phyloP scores from a whole-genome alignment of 2,329 filamentous ascomycete species.

The Ophiostoma tasmaniense region DNA sequence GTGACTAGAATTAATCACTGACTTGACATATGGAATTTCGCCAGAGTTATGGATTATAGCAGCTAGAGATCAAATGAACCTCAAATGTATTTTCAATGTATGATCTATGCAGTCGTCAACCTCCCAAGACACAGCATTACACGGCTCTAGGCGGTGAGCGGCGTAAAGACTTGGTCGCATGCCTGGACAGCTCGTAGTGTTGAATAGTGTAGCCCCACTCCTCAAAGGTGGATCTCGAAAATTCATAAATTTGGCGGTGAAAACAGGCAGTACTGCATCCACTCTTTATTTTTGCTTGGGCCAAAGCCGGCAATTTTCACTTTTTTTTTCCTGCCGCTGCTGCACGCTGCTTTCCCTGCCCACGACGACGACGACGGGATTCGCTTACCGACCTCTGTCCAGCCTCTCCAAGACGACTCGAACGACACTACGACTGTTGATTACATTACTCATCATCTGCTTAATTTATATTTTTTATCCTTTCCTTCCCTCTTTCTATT shows the following conservation, averaged over 20 bases:
- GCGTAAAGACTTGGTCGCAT: not conserved
- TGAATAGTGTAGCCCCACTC: not conserved
- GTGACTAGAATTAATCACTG: not conserved
- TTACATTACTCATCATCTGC: not conserved
- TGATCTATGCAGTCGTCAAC: no score
- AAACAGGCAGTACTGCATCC: not conserved
- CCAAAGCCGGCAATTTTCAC: conserved; percentile 7
- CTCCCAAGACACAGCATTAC: not conserved
- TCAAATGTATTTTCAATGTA: no score
- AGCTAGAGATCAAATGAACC: no score
- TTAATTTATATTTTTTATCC: not conserved
- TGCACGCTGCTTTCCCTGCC: not conserved
- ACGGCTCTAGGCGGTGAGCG: not conserved
- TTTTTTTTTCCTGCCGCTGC: not conserved
- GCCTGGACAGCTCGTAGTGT: not conserved
- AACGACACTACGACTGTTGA: not conserved
- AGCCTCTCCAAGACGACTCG: not conserved
- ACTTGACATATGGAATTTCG: not conserved
- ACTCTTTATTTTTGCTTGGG: not conserved
- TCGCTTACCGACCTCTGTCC: conserved; percentile 4
- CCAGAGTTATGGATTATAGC: no score
- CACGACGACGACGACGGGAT: conserved; percentile 1
- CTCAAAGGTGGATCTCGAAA: not conserved
- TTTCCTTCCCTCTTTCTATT: conserved; percentile 1
- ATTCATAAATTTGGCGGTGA: conserved; percentile 9